Percentiles rank a stretch among this genome's conserved stretches.
Conservation (phyloP, 140 eudicot genomes). For the Cichorium intybus region DNA sequence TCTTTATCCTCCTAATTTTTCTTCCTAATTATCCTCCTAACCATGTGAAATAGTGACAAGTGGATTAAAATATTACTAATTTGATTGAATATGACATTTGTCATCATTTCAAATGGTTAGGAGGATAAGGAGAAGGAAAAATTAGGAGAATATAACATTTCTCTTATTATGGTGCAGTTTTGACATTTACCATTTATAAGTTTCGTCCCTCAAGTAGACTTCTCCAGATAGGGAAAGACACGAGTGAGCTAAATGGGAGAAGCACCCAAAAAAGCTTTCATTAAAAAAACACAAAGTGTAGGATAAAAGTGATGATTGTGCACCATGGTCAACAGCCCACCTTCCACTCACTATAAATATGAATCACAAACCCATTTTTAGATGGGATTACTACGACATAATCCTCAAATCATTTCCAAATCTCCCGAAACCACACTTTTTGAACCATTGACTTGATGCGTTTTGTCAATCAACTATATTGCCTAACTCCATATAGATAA, state of each 20-base stretch:
- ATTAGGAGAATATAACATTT: no score
- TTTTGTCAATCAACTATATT: constrained; percentile 12
- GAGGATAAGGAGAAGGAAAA: no score
- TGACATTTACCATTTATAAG: neutral
- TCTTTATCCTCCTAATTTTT: neutral
- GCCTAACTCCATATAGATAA: constrained; percentile 8
- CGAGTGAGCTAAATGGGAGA: constrained; percentile 24
- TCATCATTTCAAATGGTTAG: no score
- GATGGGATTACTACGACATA: constrained; percentile 23
- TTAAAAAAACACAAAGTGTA: constrained; percentile 15
- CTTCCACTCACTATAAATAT: constrained; percentile 28
- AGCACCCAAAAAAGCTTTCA: constrained; percentile 31
- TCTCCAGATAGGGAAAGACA: constrained; percentile 30
- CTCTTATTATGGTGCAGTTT: no score
- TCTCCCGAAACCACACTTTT: constrained; percentile 10
- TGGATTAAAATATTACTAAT: no score
- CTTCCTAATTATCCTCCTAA: no score
- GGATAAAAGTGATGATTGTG: constrained; percentile 25
- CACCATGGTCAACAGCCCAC: constrained; percentile 27
- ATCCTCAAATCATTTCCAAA: constrained; percentile 20
- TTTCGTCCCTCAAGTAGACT: constrained; percentile 20
- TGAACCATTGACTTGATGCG: constrained; percentile 10
- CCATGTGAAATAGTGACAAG: no score
- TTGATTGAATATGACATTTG: no score
- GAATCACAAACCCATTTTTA: constrained; percentile 18